Evolutionary conservation across 805 yeast genomes (phyloP), one percentile per base, ranked within the genome.

Genomic region (Yarrowia sp.): DNA sequence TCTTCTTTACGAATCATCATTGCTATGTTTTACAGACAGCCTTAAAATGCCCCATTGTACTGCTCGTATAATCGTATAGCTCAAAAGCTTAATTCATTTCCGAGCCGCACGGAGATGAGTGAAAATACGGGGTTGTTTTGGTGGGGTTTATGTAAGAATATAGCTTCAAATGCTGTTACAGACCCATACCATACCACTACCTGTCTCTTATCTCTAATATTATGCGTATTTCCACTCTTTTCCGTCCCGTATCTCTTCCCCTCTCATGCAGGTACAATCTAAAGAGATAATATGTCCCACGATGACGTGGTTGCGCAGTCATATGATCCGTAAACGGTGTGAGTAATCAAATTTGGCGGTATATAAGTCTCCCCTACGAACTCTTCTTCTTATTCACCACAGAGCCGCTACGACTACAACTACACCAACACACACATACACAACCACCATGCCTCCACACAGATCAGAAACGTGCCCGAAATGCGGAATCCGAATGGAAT

Each of bases 401-500:
- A 24, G 30, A 24, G 30, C 30, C 30, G 30, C 6, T 24, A 2
- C 30, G 6, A n/a, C n/a, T n/a, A 7, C 30, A 24, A 24, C 30
- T 24, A 24, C 8, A 8, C 15, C 34, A 5, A 24, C 14, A 14
- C 34, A 46, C 34, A 24, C 36, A 24, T 14, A 10, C 34, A 9
- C 19, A 49, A 12, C 3, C 20, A 30, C 14, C 9, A 52, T 52
- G 58, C 19, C 58, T 17, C 58, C 38, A 10, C 58, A 52, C 17
- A 13, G n/a, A 17, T 46, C 50, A 20, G 36, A 46, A 30, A 33
- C 24, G 12, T 52, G 58, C 33, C 58, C 58, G 19, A 52, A 52
- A 9, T 52, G 58, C 40, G 43, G 43, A 14, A 43, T 52, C 13
- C 5, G 58, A 52, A 52, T 52, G 58, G 58, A 52, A 9, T 52